These are phyloP conservation scores for Helminthosporium solani DNA, from an alignment of 2,329 filamentous ascomycete genomes.

Conservation along the genomic window DNA sequence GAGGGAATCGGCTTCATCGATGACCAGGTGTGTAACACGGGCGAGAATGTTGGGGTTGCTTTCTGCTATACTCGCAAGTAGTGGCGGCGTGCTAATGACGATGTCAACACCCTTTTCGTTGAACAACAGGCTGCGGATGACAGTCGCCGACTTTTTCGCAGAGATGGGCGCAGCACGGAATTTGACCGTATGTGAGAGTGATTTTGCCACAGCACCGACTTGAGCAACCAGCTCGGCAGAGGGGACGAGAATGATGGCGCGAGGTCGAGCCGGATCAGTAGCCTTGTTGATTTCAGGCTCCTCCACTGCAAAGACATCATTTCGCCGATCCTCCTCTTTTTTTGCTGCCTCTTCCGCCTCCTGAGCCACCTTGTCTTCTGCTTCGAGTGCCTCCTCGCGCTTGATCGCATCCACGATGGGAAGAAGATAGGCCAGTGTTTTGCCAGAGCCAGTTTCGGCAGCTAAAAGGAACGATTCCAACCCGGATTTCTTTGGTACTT, in stretches of 20 bases:
- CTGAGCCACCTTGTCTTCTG: conserved; percentile 51
- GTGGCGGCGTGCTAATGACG: conserved; percentile 82
- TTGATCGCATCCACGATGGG: conserved; percentile 86
- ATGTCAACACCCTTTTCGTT: conserved; percentile 79
- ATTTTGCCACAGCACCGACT: conserved; percentile 78
- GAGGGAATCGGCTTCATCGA: conserved; percentile 95
- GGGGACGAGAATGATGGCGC: conserved; percentile 83
- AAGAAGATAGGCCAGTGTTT: conserved; percentile 89
- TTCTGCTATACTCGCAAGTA: conserved; percentile 83
- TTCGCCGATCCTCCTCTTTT: conserved; percentile 25
- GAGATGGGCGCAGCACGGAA: conserved; percentile 83
- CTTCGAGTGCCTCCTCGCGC: conserved; percentile 60
- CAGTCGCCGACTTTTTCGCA: conserved; percentile 69
- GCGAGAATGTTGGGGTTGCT: conserved; percentile 89
- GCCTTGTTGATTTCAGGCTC: conserved; percentile 57
- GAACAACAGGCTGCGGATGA: conserved; percentile 85
- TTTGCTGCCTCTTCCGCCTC: conserved; percentile 52
- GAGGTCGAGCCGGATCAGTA: conserved; percentile 75
- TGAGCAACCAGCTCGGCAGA: conserved; percentile 90
- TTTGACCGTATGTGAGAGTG: conserved; percentile 80
- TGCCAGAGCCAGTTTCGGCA: conserved; percentile 95
- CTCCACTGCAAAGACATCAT: conserved; percentile 62
- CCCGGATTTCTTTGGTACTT: conserved; percentile 33
- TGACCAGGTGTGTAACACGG: conserved; percentile 82
- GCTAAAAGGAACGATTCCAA: conserved; percentile 76